Evolutionary conservation across 495 filamentous ascomycete species (phyloP), one percentile per base, ranked within the genome.

Genomic region (Penicillium canescens): DNA sequence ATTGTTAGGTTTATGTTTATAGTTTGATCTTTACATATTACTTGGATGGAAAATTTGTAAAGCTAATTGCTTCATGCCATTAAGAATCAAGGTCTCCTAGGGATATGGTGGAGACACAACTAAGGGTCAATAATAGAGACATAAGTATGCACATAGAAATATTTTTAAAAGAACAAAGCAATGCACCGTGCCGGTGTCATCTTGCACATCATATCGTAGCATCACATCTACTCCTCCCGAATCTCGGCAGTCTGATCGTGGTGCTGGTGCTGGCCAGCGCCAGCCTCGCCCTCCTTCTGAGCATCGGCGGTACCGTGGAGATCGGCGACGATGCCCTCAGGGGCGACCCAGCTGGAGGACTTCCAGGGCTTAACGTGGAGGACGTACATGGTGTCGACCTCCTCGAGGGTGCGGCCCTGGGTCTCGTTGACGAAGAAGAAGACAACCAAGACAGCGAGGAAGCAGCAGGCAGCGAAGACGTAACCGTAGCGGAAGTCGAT

Each of bases 301-400:
- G 46, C 42, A 7, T 21, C 28, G 16, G 46, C 24, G 10, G 65
- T 52, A 24, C 45, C 56, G 50, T 72, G 67, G 36, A 75, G 51
- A 34, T 75, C 70, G 36, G 48, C 50, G 46, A 73, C 50, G 42
- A 73, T 66, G 37, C 68, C 63, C 46, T 67, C 78, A 1, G 81
- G 80, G 12, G 82, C 72, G 13, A 73, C 68, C 87, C 87, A 90
- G 55, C 71, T 72, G 49, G 66, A 63, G 48, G 77, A 82, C 73
- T 83, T 83, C 78, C 82, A 85, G n/a, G 89, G 86, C 63, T 79
- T 79, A 43, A 91, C 78, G 50, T 81, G 75, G 26, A 85, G 62
- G 46, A 91, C 72, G 58, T 93, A 95, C 90, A 95, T 93, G 24
- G 86, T 90, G 68, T 95, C 90, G 55, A 93, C 79, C 65, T 92